Evolutionary conservation across 345 rosid species (phyloP).

Genomic region (Psidium friedrichsthalianum): DNA sequence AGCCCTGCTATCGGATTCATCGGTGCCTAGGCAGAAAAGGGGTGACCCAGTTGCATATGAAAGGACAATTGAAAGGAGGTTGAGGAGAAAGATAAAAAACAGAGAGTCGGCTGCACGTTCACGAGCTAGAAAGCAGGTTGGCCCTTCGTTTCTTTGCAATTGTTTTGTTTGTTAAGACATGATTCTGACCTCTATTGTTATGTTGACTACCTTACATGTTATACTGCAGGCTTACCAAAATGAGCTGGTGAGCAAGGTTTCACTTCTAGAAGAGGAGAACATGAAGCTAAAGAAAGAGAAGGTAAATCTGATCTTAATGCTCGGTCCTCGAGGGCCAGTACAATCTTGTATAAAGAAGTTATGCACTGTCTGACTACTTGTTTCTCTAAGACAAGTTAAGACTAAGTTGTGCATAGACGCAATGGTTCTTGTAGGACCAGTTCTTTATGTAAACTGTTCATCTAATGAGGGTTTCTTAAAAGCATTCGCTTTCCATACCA

Average conservation of each 20-base stretch:
- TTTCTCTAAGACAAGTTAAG: background rate
- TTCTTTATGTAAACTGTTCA: background rate
- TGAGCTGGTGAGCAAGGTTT: conserved; percentile 45
- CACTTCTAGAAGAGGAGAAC: conserved; percentile 35
- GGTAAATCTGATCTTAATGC: conserved; percentile 17
- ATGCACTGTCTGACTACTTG: background rate
- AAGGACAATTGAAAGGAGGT: conserved; percentile 39
- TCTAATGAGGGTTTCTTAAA: background rate
- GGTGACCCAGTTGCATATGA: conserved; percentile 22
- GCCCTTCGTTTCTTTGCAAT: background rate
- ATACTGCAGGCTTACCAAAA: conserved; percentile 46
- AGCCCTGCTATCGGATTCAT: conserved; percentile 17
- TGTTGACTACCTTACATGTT: background rate
- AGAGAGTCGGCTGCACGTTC: conserved; percentile 69
- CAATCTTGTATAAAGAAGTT: background rate
- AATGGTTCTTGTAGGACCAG: background rate
- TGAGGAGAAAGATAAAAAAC: conserved; percentile 61
- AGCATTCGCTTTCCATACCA: background rate
- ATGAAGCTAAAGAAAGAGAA: conserved; percentile 44
- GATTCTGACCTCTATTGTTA: background rate
- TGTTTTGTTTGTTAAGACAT: background rate
- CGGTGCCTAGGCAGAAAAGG: conserved; percentile 21
- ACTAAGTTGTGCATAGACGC: background rate
- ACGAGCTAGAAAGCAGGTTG: conserved; percentile 55
- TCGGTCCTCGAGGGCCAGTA: background rate